Base-by-base conservation (phyloP, 495 filamentous ascomycete genomes). In the Podospora pseudocomata region DNA sequence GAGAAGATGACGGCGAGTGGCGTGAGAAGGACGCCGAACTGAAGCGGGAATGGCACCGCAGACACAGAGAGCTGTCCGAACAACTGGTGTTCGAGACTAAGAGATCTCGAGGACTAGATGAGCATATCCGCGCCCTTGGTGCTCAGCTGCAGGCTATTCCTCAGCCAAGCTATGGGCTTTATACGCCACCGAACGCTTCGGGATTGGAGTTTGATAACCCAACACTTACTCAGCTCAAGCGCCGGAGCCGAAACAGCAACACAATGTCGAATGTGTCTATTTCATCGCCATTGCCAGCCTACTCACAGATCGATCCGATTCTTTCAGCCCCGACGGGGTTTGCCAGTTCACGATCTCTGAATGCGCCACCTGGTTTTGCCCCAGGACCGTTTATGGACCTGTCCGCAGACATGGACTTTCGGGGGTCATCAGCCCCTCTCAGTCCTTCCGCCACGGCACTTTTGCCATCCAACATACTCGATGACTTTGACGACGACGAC, bases 401-500 rank as follows among this genome's bases (percentile, higher is more conserved):
- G 59, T 79, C 75, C 19, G 71, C 77, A 28, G 82, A 49, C 39
- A 58, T 58, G 55, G 55, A 58, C 18, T 58, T 58, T 44, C 76
- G 78, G 49, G 74, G 75, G 32, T 79, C 88, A 56, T 85, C 83
- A 64, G 87, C 87, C 20, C 90, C 91, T 34, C 90, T 95, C 77
- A 94, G 92, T 71, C 92, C 92, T 28, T 90, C 91, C 15, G 92
- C 92, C 9, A 86, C 91, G 62, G 83, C 89, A 26, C 81, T 95
- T 28, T 80, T 96, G 27, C 92, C 92, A 26, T 92, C 91, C 1
- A 90, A 91, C 69, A 87, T 96, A 65, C 88, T 96, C 70, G 80
- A 80, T 39, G 80, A 82, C 60, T 79, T 90, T 2, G 87, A 93
- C 67, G 92, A 94, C 59, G 92, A 93, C 67, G 84, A 87, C 67